A percentile compares a stretch with the other conserved stretches of the same genome.
phyloP scores from a whole-genome alignment of 108 stramenopile species.

The Nitzschia inconspicua region DNA sequence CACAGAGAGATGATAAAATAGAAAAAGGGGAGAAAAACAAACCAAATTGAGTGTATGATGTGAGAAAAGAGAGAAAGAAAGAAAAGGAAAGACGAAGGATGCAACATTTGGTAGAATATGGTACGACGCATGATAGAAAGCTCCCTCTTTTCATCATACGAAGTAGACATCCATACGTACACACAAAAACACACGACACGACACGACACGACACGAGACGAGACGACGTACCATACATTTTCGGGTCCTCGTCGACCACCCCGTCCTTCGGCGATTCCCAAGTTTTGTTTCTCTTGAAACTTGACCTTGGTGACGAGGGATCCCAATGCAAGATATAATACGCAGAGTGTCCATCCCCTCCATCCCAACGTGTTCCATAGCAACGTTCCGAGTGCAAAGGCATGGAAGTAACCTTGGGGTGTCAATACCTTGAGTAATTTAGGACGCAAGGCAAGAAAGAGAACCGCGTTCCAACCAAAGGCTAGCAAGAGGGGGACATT shows the following conservation, averaged over 20 bases:
- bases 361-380: constrained; percentile 85
- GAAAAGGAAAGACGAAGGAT: neutral
- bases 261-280: constrained; percentile 91
- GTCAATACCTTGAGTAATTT: constrained; percentile 82
- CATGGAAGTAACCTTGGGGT: constrained; percentile 63
- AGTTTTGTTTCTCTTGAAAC: constrained; percentile 81
- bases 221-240: constrained; percentile 84
- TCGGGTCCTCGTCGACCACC: constrained; percentile 93
- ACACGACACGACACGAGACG: no score
- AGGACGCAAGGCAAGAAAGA: constrained; percentile 45
- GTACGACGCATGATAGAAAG: no score
- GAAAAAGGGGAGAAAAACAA: neutral
- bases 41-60: neutral
- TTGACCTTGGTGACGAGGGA: constrained; percentile 80
- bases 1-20: neutral
- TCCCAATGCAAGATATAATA: constrained; percentile 81
- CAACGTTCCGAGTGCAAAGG: constrained; percentile 70
- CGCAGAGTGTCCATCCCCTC: constrained; percentile 87
- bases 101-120: no score
- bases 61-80: neutral
- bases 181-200: no score
- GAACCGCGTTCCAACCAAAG: constrained; percentile 53
- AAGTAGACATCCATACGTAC: no score
- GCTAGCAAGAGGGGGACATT: constrained; percentile 55
- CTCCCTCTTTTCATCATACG: no score